Percentiles rank a stretch among this genome's conserved stretches.
Conservation (phyloP, 495 filamentous ascomycete species). For the Penicillium longicatenatum region DNA sequence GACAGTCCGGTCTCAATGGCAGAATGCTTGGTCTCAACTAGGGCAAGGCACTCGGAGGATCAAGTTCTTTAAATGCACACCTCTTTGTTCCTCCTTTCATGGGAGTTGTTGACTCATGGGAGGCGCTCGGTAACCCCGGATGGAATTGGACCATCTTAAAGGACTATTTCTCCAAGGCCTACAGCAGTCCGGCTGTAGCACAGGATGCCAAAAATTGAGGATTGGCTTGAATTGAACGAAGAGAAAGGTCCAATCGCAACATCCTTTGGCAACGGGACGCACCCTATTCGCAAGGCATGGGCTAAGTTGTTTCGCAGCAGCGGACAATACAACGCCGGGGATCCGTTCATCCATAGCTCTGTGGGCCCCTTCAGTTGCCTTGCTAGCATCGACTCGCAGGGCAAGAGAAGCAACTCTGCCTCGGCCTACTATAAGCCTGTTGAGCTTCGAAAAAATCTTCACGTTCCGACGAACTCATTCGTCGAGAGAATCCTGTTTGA, state of each 20-base stretch:
- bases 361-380: slow-evolving; percentile 37
- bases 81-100: slow-evolving; percentile 46
- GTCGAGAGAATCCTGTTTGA: slow-evolving; percentile 51
- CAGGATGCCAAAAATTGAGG: slow-evolving; percentile 3
- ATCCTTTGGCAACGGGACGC: slow-evolving; percentile 39
- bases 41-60: slow-evolving; percentile 57
- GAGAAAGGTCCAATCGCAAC: slow-evolving; percentile 41
- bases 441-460: slow-evolving; percentile 43
- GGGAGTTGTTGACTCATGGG: slow-evolving; percentile 50
- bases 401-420: slow-evolving; percentile 39
- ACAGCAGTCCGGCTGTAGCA: slow-evolving; percentile 9
- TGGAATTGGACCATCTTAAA: slow-evolving; percentile 51
- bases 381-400: slow-evolving; percentile 42
- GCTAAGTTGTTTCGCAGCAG: slow-evolving; percentile 16
- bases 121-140: slow-evolving; percentile 48
- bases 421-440: slow-evolving; percentile 41
- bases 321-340: slow-evolving; percentile 4
- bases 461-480: slow-evolving; percentile 44
- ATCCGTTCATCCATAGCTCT: slow-evolving; percentile 13
- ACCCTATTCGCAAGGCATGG: slow-evolving; percentile 39
- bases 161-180: slow-evolving; percentile 38
- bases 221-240: slow-evolving; percentile 32
- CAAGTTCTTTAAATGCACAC: slow-evolving; percentile 54
- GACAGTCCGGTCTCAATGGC: slow-evolving; percentile 26
- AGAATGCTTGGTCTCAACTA: slow-evolving; percentile 31